Base-by-base conservation (phyloP, 2,329 filamentous ascomycete species). In the Scedosporium aurantiacum region DNA sequence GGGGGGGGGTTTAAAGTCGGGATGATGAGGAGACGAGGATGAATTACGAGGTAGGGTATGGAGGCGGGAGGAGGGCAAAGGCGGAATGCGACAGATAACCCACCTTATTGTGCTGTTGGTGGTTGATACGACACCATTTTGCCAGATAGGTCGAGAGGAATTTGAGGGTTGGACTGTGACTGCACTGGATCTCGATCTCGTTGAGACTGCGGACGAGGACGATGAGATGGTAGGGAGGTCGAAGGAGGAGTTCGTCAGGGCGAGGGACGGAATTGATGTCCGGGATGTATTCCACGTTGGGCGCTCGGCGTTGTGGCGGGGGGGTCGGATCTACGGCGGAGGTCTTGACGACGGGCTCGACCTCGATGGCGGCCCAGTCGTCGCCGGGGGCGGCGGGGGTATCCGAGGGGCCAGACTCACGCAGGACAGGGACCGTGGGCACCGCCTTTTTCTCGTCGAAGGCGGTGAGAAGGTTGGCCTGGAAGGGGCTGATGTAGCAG, bases 221-320 rank as follows among this genome's bases (percentile, higher is more conserved):
- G 14, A 73, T 71, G 5, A 82, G 69, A 60, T 79, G 72, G 64
- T 82, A 82, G 0, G 79, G 79, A 1, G 79, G 76, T 37, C 70
- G 73, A 7, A 73, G 69, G 14, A 80, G 71, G 8, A 82, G 69
- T n/a, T 79, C 73, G 57, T 80, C 77, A 0, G 79, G 80, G 1
- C 77, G 71, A 3, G 76, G 73, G 10, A 82, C 67, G 0, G 70
- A 70, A 3, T 68, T 71, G 1, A 74, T 66, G 27, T 73, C 72
- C 1, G 80, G 78, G 2, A 82, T 67, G 58, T 72, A 71, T 12
- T 74, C 70, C 18, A 66, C 75, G 14, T 52, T 60, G 2, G 61
- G 25, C 5, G 63, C 14, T 25, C 21, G 10, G 40, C 14, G 16
- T 23, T 5, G 10, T 4, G 57, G 7, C 18, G 57, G 7, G 14